Base-by-base conservation (phyloP, 106 monocot species). In the Allium fistulosum region DNA sequence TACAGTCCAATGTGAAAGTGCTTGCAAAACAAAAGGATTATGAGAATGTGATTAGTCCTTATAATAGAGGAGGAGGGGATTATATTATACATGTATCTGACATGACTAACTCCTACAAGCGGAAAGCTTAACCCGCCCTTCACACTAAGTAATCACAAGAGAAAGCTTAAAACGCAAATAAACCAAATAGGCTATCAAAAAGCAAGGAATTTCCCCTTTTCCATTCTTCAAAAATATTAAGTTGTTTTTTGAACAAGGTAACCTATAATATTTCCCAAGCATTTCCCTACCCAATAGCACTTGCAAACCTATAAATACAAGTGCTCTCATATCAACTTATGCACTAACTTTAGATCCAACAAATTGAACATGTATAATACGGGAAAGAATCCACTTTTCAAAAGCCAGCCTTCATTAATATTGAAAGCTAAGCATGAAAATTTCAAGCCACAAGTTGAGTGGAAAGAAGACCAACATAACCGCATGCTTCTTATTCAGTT, bases 391-490 rank as follows among this genome's bases (percentile, higher is more conserved):
- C 53, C 67, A 27, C 15, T 10, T 50, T 50, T 49, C 17, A 65
- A 50, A 17, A 50, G 65, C 49, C 65, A 65, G 18, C 65, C 65
- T 65, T 37, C 37, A 37, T 37, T 37, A 37, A 37, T 37, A 2
- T 65, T 48, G 4, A 26, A 64, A 52, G 60, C 63, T 1, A 27
- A 12, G 4, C 64, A 48, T 10, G 74, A 74, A 62, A 57, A 37
- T 12, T 57, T 74, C 63, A 50, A 66, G 45, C 74, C 74, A 51
- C 10, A 3, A 4, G 8, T 15, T 48, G 65, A 65, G 2, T 74
- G 74, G 74, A 58, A 10, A 17, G 46, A 72, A 27, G 72, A 72
- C 62, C 17, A 10, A 3, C 26, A 62, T 26, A 53, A 63, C 13
- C 72, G 37, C 15, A 27, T 46, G 27, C 72, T 72, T 14, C 62